Evolutionary conservation across 2,329 filamentous ascomycete species (phyloP).

Genomic region (Penicillium sp.): DNA sequence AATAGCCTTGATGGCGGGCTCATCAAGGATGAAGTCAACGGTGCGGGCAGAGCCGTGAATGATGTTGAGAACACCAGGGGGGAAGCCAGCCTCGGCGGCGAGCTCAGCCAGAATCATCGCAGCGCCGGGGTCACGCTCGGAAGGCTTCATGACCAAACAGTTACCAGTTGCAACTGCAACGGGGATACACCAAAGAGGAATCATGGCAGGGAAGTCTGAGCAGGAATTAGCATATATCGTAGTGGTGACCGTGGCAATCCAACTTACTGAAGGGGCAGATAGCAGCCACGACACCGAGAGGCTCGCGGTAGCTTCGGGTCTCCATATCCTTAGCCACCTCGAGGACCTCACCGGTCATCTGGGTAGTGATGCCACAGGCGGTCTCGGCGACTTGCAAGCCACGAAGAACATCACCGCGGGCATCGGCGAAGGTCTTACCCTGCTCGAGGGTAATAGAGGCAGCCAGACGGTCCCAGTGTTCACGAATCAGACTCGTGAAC

Average conservation of each 20-base stretch:
- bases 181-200: constrained; percentile 68
- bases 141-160: constrained; percentile 65
- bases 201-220: constrained; percentile 69
- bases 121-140: constrained; percentile 65
- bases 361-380: constrained; percentile 66
- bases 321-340: constrained; percentile 72
- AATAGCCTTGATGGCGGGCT: constrained; percentile 68
- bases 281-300: constrained; percentile 64
- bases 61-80: constrained; percentile 66
- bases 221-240: constrained; percentile 20
- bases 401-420: constrained; percentile 66
- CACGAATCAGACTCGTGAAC: constrained; percentile 62
- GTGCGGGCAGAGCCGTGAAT: constrained; percentile 65
- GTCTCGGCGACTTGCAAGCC: constrained; percentile 68
- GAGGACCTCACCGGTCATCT: constrained; percentile 66
- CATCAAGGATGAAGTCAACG: constrained; percentile 69
- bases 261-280: constrained; percentile 66
- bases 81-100: constrained; percentile 64
- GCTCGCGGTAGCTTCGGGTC: constrained; percentile 66
- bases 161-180: constrained; percentile 67
- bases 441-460: constrained; percentile 68
- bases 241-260: neutral
- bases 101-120: constrained; percentile 68
- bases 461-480: constrained; percentile 66
- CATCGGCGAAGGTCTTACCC: constrained; percentile 69